Evolutionary conservation across 2,329 filamentous ascomycete genomes (phyloP), one percentile per base, ranked within the genome.

Genomic region (Hymenoscyphus infarciens): DNA sequence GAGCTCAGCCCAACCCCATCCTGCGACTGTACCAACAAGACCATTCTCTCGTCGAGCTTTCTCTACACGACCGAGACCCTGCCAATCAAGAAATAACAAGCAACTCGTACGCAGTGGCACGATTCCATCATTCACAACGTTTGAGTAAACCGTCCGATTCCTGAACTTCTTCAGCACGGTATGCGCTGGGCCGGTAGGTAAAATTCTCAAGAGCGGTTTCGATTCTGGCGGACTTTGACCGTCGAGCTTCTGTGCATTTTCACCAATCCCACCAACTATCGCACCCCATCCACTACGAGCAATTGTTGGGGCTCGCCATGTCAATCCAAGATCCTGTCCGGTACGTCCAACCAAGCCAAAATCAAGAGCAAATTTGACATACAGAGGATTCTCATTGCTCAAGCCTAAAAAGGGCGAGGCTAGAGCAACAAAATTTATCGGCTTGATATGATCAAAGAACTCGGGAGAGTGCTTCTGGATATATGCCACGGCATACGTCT

Each of bases 81-180:
- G 90, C 95, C 95, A 99, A 74, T 99, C 95, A 1, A 99, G 80
- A 72, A 99, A 99, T 5, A 99, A 78, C n/a, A 99, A 80, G 75
- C 94, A 99, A 66, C 94, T 98, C 4, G 95, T 99, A 25, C 95
- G 87, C 38, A 99, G 79, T 2, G 95, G 95, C 4, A 99, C 95
- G 69, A 99, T 97, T 2, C 93, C 94, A 76, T 98, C 94, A 72
- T 98, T 98, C 69, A 98, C 94, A 13, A 98, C 93, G 71, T 98
- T 98, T 1, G 93, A 97, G 75, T 98, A 98, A 1, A 97, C 82
- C 0, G 95, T 98, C 16, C 94, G 83, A 74, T 96, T 96, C 25
- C 91, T 83, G 75, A 98, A 98, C 77, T 91, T 92, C 73, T 89
- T 88, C 49, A 98, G 78, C 1, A 93, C 94, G 61, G 86, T 85